A percentile compares a stretch with the other conserved stretches of the same genome.
phyloP scores from a whole-genome alignment of 2,329 filamentous ascomycete genomes.

The Cladosporium sphaerospermum region DNA sequence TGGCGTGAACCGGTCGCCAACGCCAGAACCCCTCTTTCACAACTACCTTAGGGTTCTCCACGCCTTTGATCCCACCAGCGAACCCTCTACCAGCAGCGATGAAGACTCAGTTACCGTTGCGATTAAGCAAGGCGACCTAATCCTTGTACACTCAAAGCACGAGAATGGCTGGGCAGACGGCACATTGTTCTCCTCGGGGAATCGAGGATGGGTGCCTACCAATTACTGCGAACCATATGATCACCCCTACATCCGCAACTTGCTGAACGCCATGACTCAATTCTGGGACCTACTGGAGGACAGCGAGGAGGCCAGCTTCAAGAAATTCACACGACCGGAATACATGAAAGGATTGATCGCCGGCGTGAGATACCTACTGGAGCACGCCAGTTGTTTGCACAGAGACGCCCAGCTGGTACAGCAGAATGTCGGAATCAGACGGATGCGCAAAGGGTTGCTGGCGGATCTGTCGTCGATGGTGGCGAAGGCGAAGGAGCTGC shows the following conservation, averaged over 20 bases:
- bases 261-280: slow-evolving; percentile 79
- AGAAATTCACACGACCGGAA: slow-evolving; percentile 83
- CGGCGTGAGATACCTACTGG: slow-evolving; percentile 82
- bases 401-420: slow-evolving; percentile 71
- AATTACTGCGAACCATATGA: slow-evolving; percentile 98
- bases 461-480: slow-evolving; percentile 86
- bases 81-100: slow-evolving; percentile 68
- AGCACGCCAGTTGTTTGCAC: slow-evolving; percentile 81
- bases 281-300: slow-evolving; percentile 87
- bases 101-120: slow-evolving; percentile 65
- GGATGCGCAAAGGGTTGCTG: slow-evolving; percentile 77
- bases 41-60: slow-evolving; percentile 94
- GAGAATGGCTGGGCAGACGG: slow-evolving; percentile 98
- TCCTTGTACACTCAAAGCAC: slow-evolving; percentile 92
- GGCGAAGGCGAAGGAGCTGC: slow-evolving; percentile 78
- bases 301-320: slow-evolving; percentile 57
- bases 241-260: slow-evolving; percentile 73
- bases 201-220: slow-evolving; percentile 90
- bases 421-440: slow-evolving; percentile 67
- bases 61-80: slow-evolving; percentile 74
- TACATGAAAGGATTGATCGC: slow-evolving; percentile 92
- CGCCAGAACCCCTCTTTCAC: slow-evolving; percentile 63
- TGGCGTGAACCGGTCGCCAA: slow-evolving; percentile 9
- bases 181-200: slow-evolving; percentile 77
- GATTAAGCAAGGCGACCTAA: slow-evolving; percentile 82